Percentiles rank a stretch among this genome's conserved stretches.
phyloP scores from a whole-genome alignment of 768 basidiomycete species.

The Tricholoma terreum region DNA sequence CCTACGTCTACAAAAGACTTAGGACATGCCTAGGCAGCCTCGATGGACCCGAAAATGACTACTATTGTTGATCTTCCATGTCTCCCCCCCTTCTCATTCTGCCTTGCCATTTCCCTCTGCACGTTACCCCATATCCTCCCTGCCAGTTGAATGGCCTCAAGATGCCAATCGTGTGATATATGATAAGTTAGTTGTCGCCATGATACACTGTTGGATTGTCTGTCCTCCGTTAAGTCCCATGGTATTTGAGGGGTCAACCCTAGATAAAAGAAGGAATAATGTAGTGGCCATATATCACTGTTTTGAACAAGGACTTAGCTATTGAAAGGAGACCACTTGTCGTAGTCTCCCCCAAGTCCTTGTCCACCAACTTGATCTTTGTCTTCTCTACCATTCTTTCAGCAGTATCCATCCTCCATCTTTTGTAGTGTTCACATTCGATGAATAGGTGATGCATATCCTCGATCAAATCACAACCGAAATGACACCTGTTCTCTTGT shows the following conservation, averaged over 20 bases:
- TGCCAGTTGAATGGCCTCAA: not conserved
- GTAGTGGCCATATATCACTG: not conserved
- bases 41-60: no score
- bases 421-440: no score
- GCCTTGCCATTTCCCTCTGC: not conserved
- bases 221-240: not conserved
- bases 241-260: conserved; percentile 2
- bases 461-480: no score
- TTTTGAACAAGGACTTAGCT: conserved; percentile 6
- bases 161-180: not conserved
- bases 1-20: not conserved
- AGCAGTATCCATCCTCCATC: not conserved
- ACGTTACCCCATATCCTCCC: conserved; percentile 7
- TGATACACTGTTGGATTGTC: not conserved
- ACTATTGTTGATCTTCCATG: not conserved
- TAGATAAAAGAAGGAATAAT: conserved; percentile 1
- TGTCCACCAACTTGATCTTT: not conserved
- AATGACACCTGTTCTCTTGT: not conserved
- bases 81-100: not conserved
- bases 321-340: not conserved
- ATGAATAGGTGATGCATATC: conserved; percentile 8
- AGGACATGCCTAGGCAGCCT: no score
- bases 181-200: not conserved
- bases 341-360: not conserved
- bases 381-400: not conserved